Evolutionary conservation across 495 filamentous ascomycete species (phyloP).

Genomic region (Talaromyces wortmannii): DNA sequence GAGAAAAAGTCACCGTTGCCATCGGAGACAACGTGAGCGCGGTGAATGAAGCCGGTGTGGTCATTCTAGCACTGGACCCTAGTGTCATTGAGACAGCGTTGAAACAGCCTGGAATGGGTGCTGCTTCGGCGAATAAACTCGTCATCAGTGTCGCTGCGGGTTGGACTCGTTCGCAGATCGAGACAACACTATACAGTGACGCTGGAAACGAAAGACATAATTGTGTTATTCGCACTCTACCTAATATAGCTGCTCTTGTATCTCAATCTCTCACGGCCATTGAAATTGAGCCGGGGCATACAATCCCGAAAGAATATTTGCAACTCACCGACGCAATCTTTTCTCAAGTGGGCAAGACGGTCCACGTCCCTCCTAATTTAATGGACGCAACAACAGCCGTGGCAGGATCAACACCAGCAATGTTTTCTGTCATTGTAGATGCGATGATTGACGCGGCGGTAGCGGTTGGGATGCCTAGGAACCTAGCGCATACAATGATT

Average conservation of each 20-base stretch:
- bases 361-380: constrained; percentile 17
- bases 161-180: constrained; percentile 24
- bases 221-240: constrained; percentile 28
- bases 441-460: constrained; percentile 35
- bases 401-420: constrained; percentile 30
- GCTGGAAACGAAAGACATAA: constrained; percentile 8
- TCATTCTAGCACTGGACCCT: constrained; percentile 28
- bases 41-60: constrained; percentile 14
- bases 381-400: constrained; percentile 32
- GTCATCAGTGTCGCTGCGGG: constrained; percentile 38
- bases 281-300: constrained; percentile 14
- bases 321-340: constrained; percentile 26
- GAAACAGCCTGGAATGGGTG: constrained; percentile 13
- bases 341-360: constrained; percentile 21
- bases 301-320: constrained; percentile 14
- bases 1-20: constrained; percentile 10
- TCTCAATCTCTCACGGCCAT: constrained; percentile 30
- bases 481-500: constrained; percentile 26
- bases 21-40: constrained; percentile 13
- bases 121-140: constrained; percentile 20
- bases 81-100: constrained; percentile 18
- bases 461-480: constrained; percentile 29
- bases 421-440: constrained; percentile 33
- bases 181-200: constrained; percentile 19
- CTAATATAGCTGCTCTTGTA: constrained; percentile 32